These are phyloP conservation scores for Trifolium dubium DNA, from an alignment of 306 rosid genomes.

Conservation along the genomic window DNA sequence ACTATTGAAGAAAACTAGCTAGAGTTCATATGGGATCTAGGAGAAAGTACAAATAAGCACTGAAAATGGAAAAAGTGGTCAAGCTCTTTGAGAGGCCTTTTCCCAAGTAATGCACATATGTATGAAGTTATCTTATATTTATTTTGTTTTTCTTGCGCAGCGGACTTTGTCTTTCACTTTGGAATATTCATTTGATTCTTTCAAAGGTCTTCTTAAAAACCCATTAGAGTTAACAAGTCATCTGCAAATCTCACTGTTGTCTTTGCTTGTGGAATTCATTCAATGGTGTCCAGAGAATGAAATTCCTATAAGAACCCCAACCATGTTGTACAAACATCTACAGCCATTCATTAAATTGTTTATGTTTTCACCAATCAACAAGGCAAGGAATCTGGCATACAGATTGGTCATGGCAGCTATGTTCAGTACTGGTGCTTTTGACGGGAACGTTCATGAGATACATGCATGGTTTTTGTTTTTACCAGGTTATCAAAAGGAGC, in stretches of 20 bases:
- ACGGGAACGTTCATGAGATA: slow-evolving; percentile 67
- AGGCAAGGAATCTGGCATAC: slow-evolving; percentile 63
- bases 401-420: slow-evolving; percentile 76
- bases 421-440: slow-evolving; percentile 92
- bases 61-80: too few species aligned
- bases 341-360: slow-evolving; percentile 70
- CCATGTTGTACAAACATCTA: slow-evolving; percentile 81
- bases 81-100: too few species aligned
- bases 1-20: too few species aligned
- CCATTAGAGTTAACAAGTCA: slow-evolving; percentile 60
- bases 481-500: slow-evolving; percentile 62
- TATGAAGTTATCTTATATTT: slow-evolving; percentile 36
- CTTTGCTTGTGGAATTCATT: slow-evolving; percentile 72
- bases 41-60: too few species aligned
- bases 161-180: slow-evolving; percentile 56
- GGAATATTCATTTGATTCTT: slow-evolving; percentile 82
- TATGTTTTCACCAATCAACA: slow-evolving; percentile 60
- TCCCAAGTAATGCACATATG: slow-evolving; percentile 4
- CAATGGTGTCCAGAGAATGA: slow-evolving; percentile 66
- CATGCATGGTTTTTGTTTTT: slow-evolving; percentile 86
- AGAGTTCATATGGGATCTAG: too few species aligned
- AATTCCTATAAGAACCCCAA: slow-evolving; percentile 68
- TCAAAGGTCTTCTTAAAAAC: slow-evolving; percentile 63
- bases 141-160: slow-evolving; percentile 59
- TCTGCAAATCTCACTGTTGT: slow-evolving; percentile 73